Evolutionary conservation across 345 rosid genomes (phyloP).

Genomic region (Luvunga scandens): DNA sequence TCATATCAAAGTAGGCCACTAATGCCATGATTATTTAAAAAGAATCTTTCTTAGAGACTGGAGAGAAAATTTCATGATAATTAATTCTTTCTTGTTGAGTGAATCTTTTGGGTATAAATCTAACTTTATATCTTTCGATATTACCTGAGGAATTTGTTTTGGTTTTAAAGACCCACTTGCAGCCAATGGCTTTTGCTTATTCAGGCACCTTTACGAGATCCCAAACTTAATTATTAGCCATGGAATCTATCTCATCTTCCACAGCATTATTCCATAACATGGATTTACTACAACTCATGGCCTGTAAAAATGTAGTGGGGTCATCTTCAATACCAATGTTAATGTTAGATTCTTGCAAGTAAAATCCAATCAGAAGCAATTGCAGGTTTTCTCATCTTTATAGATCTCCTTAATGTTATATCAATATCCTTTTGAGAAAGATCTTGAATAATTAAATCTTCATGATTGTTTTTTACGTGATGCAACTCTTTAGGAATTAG

Average conservation of each 20-base stretch:
- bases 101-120: not conserved
- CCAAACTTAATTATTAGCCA: not conserved
- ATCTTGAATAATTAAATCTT: not conserved
- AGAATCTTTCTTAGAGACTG: not conserved
- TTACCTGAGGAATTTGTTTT: not conserved
- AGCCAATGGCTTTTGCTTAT: not conserved
- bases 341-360: too few species aligned
- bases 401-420: not conserved
- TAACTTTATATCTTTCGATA: not conserved
- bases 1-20: not conserved
- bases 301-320: not conserved
- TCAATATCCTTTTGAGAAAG: too few species aligned
- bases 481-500: not conserved
- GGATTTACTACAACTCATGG: not conserved
- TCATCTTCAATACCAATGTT: too few species aligned
- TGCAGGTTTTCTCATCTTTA: not conserved
- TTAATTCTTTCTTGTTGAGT: too few species aligned
- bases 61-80: not conserved
- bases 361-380: not conserved
- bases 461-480: not conserved
- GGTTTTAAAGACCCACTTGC: too few species aligned
- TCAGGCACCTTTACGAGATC: not conserved
- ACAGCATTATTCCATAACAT: not conserved
- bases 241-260: too few species aligned
- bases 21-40: not conserved